These are phyloP conservation scores for Chrysosporium queenslandicum DNA, from an alignment of 2,329 filamentous ascomycete species.

Conservation along the genomic window DNA sequence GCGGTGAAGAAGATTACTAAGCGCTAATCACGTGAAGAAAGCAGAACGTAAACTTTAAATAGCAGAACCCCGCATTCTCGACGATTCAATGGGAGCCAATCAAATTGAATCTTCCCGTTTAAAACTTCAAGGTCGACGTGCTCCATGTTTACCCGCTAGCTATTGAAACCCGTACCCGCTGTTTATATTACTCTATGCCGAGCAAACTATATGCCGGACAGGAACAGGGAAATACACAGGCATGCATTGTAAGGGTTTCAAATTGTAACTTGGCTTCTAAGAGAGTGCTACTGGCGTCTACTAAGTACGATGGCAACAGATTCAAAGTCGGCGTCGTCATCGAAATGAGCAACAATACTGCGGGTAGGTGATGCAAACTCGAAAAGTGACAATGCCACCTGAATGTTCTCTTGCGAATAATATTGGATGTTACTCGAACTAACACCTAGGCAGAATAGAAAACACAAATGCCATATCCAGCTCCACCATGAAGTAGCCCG, in stretches of 20 bases:
- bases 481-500: neutral
- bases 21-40: neutral
- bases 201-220: no score
- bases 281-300: no score
- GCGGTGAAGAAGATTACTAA: constrained; percentile 7
- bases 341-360: no score
- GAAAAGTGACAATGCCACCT: no score
- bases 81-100: neutral
- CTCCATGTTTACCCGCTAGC: neutral
- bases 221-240: no score
- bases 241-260: no score
- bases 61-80: neutral
- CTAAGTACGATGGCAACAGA: no score
- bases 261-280: no score
- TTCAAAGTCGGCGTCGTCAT: no score
- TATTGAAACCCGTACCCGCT: neutral
- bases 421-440: neutral
- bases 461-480: constrained; percentile 2
- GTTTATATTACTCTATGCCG: neutral
- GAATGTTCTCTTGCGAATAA: neutral
- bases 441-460: neutral
- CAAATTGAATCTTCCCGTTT: neutral
- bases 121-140: no score
- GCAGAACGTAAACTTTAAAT: neutral
- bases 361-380: no score